Evolutionary conservation across 148 eudicot species (phyloP).

Genomic region (Nyssa sinensis): DNA sequence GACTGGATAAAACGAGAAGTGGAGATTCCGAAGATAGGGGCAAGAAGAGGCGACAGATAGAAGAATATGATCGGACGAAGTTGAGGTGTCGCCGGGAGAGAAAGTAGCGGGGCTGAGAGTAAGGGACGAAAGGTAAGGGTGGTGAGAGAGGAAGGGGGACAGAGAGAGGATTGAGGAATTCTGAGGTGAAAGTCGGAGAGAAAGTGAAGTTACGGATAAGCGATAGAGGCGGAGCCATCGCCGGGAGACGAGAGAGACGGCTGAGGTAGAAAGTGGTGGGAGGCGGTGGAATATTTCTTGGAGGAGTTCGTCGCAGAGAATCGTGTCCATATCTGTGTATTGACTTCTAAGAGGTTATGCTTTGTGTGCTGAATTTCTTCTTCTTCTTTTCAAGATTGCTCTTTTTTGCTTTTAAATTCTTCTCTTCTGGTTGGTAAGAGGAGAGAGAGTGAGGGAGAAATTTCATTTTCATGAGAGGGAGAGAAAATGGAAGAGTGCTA

Average conservation of each 20-base stretch:
- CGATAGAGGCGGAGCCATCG: slow-evolving; percentile 71
- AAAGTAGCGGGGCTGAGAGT: slow-evolving; percentile 28
- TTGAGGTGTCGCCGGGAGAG: slow-evolving; percentile 9
- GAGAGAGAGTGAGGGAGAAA: too few species aligned
- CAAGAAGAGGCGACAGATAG: slow-evolving; percentile 30
- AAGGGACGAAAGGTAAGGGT: slow-evolving; percentile 35
- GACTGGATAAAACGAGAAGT: slow-evolving; percentile 34
- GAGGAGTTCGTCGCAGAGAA: slow-evolving; percentile 62
- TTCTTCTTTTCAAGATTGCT: too few species aligned
- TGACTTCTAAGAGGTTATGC: not conserved
- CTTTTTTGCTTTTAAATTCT: too few species aligned
- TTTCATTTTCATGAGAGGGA: too few species aligned
- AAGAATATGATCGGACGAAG: slow-evolving; percentile 26
- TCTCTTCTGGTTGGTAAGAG: too few species aligned
- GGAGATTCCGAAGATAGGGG: slow-evolving; percentile 36
- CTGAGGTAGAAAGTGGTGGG: slow-evolving; percentile 37
- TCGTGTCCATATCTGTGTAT: slow-evolving; percentile 39
- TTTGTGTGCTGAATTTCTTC: too few species aligned
- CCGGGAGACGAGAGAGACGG: slow-evolving; percentile 54
- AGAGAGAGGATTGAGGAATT: slow-evolving; percentile 18
- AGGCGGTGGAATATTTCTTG: slow-evolving; percentile 63
- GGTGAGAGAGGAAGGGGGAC: slow-evolving; percentile 36
- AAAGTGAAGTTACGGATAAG: slow-evolving; percentile 44
- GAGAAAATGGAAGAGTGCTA: too few species aligned
- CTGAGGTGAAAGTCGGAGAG: slow-evolving; percentile 33